Conservation (phyloP, 345 rosid species). For the Barbarea vulgaris region DNA sequence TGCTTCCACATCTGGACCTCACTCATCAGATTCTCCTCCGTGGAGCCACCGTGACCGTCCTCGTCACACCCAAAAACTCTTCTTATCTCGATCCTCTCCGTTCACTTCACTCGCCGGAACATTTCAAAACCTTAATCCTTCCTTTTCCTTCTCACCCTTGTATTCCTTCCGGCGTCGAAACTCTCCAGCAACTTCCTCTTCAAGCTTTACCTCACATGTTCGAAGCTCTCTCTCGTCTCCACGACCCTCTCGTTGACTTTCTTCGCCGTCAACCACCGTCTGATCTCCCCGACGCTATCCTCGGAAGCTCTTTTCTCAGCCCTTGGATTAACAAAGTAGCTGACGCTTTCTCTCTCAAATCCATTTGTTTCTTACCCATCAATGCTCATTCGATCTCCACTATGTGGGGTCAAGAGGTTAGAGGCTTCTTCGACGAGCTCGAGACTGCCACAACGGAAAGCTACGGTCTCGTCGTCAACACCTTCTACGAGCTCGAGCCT, state of each 20-base stretch:
- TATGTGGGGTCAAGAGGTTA: constrained; percentile 28
- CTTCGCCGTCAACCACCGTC: constrained; percentile 47
- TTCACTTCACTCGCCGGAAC: constrained; percentile 27
- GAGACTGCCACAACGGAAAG: constrained; percentile 44
- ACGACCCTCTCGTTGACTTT: constrained; percentile 50
- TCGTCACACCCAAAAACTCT: constrained; percentile 51
- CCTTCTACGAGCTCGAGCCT: constrained; percentile 52
- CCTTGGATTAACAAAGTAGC: constrained; percentile 64
- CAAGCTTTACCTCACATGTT: constrained; percentile 28
- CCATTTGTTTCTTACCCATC: constrained; percentile 38
- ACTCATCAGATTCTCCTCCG: constrained; percentile 50
- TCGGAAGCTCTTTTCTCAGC: constrained; percentile 70
- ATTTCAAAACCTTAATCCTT: constrained; percentile 30
- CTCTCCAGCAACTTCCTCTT: constrained; percentile 27
- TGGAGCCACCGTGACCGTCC: constrained; percentile 47
- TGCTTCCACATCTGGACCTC: constrained; percentile 73
- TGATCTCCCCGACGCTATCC: constrained; percentile 50
- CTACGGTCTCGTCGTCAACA: constrained; percentile 62
- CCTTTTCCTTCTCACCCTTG: constrained; percentile 30
- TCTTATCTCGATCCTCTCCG: constrained; percentile 48
- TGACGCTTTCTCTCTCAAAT: constrained; percentile 33
- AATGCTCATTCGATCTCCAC: constrained; percentile 22
- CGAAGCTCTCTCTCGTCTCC: constrained; percentile 36
- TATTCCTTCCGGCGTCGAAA: constrained; percentile 27
- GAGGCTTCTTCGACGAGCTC: constrained; percentile 41